Conservation (phyloP, 2,329 filamentous ascomycete species). For the Pseudogymnoascus sp. region DNA sequence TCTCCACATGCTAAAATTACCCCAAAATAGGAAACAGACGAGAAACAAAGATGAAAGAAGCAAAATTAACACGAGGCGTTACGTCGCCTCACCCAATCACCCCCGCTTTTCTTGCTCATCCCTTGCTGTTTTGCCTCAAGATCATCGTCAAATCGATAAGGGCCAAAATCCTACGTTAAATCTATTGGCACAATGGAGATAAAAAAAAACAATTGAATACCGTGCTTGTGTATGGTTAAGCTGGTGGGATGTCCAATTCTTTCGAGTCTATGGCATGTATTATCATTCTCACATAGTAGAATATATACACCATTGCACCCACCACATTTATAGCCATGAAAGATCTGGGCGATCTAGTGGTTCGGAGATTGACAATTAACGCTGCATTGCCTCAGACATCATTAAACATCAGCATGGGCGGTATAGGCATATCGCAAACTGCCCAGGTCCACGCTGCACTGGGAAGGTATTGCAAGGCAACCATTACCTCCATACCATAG, state of each 20-base stretch:
- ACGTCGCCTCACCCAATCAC: not conserved
- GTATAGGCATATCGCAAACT: not conserved
- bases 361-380: not conserved
- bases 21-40: not conserved
- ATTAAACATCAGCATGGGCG: not conserved
- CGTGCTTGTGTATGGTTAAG: not conserved
- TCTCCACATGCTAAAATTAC: not conserved
- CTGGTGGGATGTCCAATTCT: not conserved
- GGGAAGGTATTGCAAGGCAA: not conserved
- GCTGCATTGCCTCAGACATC: not conserved
- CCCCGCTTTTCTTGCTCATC: not conserved
- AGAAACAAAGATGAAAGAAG: not conserved
- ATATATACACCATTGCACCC: not conserved
- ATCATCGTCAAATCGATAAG: not conserved
- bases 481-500: not conserved
- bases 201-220: not conserved
- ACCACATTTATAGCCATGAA: not conserved
- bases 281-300: not conserved
- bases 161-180: not conserved
- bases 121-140: not conserved
- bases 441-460: slow-evolving; percentile 1
- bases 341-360: not conserved
- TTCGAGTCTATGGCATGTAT: not conserved
- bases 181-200: not conserved
- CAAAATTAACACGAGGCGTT: not conserved